Conservation (phyloP, 2,329 filamentous ascomycete genomes). For the Aspergillus novoparasiticus region DNA sequence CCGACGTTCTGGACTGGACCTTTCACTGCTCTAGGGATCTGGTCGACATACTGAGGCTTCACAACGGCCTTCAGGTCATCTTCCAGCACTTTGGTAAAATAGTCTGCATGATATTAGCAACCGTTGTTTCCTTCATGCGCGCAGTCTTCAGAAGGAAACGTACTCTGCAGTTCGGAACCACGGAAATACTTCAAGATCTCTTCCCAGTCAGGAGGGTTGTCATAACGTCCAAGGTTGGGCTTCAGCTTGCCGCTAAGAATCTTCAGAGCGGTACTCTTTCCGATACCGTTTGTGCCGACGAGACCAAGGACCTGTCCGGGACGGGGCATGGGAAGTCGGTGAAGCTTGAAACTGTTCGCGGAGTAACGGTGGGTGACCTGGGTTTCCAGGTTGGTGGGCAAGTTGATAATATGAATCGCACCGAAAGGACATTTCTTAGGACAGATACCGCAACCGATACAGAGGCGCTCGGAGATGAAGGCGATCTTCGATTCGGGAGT, state of each 20-base stretch:
- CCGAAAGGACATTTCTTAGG: conserved; percentile 99
- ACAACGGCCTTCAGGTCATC: conserved; percentile 97
- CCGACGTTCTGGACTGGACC: conserved; percentile 78
- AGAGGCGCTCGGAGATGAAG: conserved; percentile 95
- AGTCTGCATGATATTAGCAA: conserved; percentile 61
- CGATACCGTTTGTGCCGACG: conserved; percentile 99
- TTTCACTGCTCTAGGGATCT: conserved; percentile 91
- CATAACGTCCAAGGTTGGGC: conserved; percentile 91
- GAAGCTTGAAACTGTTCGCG: conserved; percentile 99
- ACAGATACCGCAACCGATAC: conserved; percentile 99
- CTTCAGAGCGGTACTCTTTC: conserved; percentile 99
- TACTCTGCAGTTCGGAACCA: conserved; percentile 95
- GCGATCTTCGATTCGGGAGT: conserved; percentile 84
- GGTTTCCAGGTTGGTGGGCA: conserved; percentile 98
- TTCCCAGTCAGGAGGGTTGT: conserved; percentile 98
- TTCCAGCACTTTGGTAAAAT: conserved; percentile 97
- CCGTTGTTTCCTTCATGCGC: not conserved
- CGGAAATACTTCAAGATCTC: conserved; percentile 98
- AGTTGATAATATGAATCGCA: conserved; percentile 99
- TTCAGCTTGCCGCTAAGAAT: conserved; percentile 98
- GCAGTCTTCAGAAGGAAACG: conserved; percentile 37
- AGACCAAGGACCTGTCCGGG: conserved; percentile 94
- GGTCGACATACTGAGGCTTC: conserved; percentile 99
- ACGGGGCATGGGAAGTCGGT: conserved; percentile 91
- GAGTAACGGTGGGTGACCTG: conserved; percentile 98